Evolutionary conservation across 2,329 filamentous ascomycete species (phyloP).

Genomic region (Colletotrichum phormii): DNA sequence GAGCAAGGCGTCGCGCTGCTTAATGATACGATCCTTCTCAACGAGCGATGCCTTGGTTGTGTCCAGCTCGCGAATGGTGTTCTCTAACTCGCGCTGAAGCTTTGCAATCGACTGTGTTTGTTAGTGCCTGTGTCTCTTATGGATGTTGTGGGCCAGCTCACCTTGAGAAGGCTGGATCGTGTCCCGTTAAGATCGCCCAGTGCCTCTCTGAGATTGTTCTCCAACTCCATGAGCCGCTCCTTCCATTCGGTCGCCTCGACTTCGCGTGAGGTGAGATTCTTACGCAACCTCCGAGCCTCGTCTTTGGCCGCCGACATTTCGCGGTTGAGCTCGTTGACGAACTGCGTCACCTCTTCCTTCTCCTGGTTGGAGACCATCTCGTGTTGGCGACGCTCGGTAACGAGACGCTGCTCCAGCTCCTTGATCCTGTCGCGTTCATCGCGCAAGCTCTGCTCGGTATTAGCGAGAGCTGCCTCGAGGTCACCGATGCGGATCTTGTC

Average conservation of each 20-base stretch:
- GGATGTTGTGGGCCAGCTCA: constrained; percentile 49
- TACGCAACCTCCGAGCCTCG: constrained; percentile 83
- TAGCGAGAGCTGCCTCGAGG: constrained; percentile 84
- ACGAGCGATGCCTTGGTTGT: constrained; percentile 79
- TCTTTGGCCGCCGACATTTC: constrained; percentile 87
- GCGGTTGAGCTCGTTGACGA: constrained; percentile 91
- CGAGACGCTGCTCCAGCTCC: constrained; percentile 80
- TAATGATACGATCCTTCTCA: constrained; percentile 93
- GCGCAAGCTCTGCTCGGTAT: constrained; percentile 80
- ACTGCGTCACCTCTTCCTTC: constrained; percentile 94
- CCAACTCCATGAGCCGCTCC: constrained; percentile 88
- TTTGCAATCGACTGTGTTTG: constrained; percentile 78
- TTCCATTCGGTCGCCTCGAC: constrained; percentile 93
- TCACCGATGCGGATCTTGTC: constrained; percentile 99
- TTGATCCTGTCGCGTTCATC: constrained; percentile 83
- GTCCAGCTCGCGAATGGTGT: constrained; percentile 85
- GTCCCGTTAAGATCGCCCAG: constrained; percentile 90
- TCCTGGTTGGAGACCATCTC: constrained; percentile 89
- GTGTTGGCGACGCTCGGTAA: constrained; percentile 84
- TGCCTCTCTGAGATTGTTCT: constrained; percentile 87
- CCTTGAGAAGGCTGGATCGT: constrained; percentile 84
- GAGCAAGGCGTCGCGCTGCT: constrained; percentile 87
- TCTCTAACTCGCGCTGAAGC: constrained; percentile 88
- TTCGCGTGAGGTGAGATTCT: constrained; percentile 84
- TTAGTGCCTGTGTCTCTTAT: background rate